Conservation (phyloP, 352 stramenopile species). For the Pythium scleroteichum region DNA sequence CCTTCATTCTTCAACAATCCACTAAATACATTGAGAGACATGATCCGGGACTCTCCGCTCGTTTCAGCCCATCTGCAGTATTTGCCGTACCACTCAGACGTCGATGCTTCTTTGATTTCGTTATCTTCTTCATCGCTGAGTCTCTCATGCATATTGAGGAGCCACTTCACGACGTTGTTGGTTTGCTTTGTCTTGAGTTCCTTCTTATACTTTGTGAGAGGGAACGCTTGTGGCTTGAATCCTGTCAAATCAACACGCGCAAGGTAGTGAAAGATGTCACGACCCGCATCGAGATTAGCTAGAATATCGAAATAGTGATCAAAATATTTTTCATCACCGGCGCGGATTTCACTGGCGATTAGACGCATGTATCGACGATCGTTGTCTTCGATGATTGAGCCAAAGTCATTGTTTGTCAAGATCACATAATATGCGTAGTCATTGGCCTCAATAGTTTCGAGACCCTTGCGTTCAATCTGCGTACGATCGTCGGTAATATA, state of each 20-base stretch:
- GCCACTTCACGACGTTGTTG: slow-evolving; percentile 18
- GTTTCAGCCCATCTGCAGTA: slow-evolving; percentile 18
- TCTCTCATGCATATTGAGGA: slow-evolving; percentile 14
- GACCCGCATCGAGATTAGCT: slow-evolving; percentile 20
- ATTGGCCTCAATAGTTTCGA: slow-evolving; percentile 25
- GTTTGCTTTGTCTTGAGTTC: slow-evolving; percentile 27
- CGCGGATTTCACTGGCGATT: slow-evolving; percentile 16
- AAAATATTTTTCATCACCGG: slow-evolving; percentile 23
- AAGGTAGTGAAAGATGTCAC: slow-evolving; percentile 25
- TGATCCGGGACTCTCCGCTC: slow-evolving; percentile 16
- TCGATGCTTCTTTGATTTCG: slow-evolving; percentile 18
- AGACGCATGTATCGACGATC: slow-evolving; percentile 24
- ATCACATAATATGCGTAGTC: slow-evolving; percentile 26
- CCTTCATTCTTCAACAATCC: slow-evolving; percentile 17
- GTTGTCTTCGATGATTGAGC: slow-evolving; percentile 21
- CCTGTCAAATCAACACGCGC: slow-evolving; percentile 22
- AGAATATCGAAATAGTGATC: slow-evolving; percentile 20
- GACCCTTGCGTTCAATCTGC: slow-evolving; percentile 25
- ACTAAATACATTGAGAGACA: slow-evolving; percentile 21
- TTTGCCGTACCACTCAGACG: slow-evolving; percentile 17
- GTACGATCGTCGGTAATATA: slow-evolving; percentile 23
- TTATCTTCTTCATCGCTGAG: slow-evolving; percentile 15
- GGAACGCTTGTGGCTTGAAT: slow-evolving; percentile 22
- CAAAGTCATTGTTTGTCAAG: slow-evolving; percentile 25
- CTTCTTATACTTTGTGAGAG: slow-evolving; percentile 28